Evolutionary conservation across 306 rosid species (phyloP).

Genomic region (Ammopiptanthus mongolicus): DNA sequence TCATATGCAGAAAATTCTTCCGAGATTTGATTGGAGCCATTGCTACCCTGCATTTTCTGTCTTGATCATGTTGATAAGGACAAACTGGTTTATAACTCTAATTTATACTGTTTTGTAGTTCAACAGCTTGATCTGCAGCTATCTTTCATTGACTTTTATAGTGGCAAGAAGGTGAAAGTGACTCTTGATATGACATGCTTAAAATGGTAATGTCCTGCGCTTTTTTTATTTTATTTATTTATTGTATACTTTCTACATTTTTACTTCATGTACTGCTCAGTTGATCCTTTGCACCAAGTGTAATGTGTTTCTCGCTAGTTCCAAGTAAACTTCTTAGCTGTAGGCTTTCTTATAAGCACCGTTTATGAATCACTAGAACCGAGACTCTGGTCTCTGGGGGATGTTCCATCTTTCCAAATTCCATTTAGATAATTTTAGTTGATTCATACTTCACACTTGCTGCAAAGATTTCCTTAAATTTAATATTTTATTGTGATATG

Average conservation of each 20-base stretch:
- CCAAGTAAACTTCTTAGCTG: background rate
- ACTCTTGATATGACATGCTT: constrained; percentile 67
- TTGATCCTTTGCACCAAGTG: background rate
- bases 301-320: background rate
- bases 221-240: background rate
- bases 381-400: background rate
- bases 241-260: background rate
- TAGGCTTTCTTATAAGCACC: background rate
- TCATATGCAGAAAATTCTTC: background rate
- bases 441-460: background rate
- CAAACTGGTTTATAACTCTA: constrained; percentile 1
- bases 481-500: background rate
- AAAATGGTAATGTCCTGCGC: constrained; percentile 55
- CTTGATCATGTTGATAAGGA: background rate
- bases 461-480: background rate
- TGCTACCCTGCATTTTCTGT: constrained; percentile 1
- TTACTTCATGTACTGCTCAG: background rate
- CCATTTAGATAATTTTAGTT: background rate
- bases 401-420: background rate
- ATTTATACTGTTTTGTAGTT: constrained; percentile 43
- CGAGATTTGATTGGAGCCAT: background rate
- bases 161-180: constrained; percentile 51
- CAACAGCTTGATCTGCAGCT: constrained; percentile 66
- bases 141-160: constrained; percentile 49
- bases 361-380: background rate